Evolutionary conservation across 2,329 filamentous ascomycete genomes (phyloP).

Genomic region (Tolypocladium tropicale): DNA sequence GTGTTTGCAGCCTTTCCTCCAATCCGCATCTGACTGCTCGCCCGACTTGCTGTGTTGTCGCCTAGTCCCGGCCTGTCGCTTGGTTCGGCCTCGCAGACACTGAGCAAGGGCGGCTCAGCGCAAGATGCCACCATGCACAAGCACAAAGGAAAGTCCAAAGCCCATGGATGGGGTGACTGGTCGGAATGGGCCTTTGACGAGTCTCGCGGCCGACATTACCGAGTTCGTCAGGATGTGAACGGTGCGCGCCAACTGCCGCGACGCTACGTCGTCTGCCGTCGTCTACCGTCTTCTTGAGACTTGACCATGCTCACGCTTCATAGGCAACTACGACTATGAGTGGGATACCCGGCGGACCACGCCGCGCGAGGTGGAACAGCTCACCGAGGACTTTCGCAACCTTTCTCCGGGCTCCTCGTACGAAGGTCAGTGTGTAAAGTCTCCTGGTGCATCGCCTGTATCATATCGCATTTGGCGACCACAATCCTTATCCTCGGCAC

Average conservation of each 20-base stretch:
- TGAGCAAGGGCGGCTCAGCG: constrained; percentile 4
- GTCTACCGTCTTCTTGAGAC: neutral
- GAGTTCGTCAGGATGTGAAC: constrained; percentile 15
- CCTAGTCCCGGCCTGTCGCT: neutral
- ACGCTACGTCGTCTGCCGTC: neutral
- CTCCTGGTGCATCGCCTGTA: neutral
- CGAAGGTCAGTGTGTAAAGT: constrained; percentile 1
- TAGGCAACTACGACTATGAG: constrained; percentile 11
- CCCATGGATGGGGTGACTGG: constrained; percentile 15
- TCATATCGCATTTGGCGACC: neutral
- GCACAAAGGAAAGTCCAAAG: constrained; percentile 16
- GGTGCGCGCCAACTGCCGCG: constrained; percentile 7
- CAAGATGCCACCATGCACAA: constrained; percentile 19
- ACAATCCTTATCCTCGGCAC: neutral
- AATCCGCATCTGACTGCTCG: neutral
- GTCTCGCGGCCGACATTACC: constrained; percentile 9
- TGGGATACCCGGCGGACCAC: constrained; percentile 6
- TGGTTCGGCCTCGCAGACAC: neutral
- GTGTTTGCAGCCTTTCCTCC: neutral
- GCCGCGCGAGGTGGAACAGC: constrained; percentile 3
- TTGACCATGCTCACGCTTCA: neutral
- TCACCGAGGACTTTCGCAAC: constrained; percentile 3
- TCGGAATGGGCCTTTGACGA: constrained; percentile 15
- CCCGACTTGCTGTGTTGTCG: neutral
- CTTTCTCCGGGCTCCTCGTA: constrained; percentile 4